These are phyloP conservation scores for Calophaca sinica DNA, from an alignment of 306 rosid species.

Conservation along the genomic window DNA sequence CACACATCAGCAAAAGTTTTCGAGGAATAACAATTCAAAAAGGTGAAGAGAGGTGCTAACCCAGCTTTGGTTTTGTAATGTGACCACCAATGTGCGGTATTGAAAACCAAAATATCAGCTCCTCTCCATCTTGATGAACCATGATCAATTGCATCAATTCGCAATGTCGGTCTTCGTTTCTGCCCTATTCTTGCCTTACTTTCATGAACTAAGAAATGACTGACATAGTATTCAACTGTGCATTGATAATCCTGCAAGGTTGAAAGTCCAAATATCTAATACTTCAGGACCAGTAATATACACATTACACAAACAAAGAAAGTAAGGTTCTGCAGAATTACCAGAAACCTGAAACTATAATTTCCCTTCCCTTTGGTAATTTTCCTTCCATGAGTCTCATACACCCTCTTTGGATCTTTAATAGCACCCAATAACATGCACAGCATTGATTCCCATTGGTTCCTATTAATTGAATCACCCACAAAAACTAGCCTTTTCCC, in stretches of 20 bases:
- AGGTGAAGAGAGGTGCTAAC: slow-evolving; percentile 56
- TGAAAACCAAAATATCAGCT: slow-evolving; percentile 88
- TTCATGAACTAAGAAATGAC: slow-evolving; percentile 88
- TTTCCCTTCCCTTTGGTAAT: slow-evolving; percentile 83
- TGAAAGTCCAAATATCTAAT: slow-evolving; percentile 24
- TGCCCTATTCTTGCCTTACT: slow-evolving; percentile 82
- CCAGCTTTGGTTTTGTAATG: slow-evolving; percentile 93
- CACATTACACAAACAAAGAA: slow-evolving; percentile 27
- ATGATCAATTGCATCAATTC: slow-evolving; percentile 82
- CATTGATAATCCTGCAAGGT: slow-evolving; percentile 79
- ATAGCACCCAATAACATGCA: slow-evolving; percentile 80
- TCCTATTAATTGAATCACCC: slow-evolving; percentile 94
- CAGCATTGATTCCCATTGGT: slow-evolving; percentile 96
- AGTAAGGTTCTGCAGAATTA: slow-evolving; percentile 51
- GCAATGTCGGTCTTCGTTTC: slow-evolving; percentile 70
- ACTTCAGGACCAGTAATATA: slow-evolving; percentile 21
- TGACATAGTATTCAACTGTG: slow-evolving; percentile 82
- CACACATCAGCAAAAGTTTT: slow-evolving; percentile 28
- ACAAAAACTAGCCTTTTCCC: slow-evolving; percentile 95
- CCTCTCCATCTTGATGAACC: slow-evolving; percentile 93
- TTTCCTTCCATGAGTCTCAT: slow-evolving; percentile 79
- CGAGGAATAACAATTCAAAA: slow-evolving; percentile 31
- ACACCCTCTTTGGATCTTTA: slow-evolving; percentile 78
- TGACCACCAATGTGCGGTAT: slow-evolving; percentile 99
- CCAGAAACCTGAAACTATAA: slow-evolving; percentile 90